A percentile compares a stretch with the other conserved stretches of the same genome.
Conservation (phyloP, 306 rosid genomes). For the Elaeagnus macrophylla region DNA sequence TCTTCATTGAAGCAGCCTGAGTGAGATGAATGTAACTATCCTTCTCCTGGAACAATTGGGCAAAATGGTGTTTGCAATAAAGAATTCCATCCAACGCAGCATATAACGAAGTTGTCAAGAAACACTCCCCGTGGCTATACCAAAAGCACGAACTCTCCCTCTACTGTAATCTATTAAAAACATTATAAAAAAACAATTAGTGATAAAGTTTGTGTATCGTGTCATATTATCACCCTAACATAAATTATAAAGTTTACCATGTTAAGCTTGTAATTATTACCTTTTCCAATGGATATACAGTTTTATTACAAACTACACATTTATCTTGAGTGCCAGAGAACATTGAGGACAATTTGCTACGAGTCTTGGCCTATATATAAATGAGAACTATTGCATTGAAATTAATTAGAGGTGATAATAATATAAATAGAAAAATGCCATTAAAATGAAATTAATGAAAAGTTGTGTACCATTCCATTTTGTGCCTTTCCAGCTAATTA, state of each 20-base stretch:
- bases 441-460: too few relatives aligned
- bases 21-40: conserved; percentile 56
- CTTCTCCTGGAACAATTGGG: conserved; percentile 74
- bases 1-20: conserved; percentile 49
- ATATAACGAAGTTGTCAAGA: conserved; percentile 46
- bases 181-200: too few relatives aligned
- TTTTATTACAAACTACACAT: conserved; percentile 63
- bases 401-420: too few relatives aligned
- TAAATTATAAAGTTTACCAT: too few relatives aligned
- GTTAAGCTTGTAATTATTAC: too few relatives aligned
- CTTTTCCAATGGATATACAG: conserved; percentile 75
- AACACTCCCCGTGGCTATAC: conserved; percentile 64
- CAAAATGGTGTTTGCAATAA: conserved; percentile 72
- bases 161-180: conserved; percentile 53
- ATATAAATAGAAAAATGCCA: too few relatives aligned
- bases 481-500: too few relatives aligned
- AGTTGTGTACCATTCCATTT: too few relatives aligned
- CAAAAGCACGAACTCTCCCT: conserved; percentile 70
- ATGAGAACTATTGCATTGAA: too few relatives aligned
- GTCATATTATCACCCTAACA: too few relatives aligned
- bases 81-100: conserved; percentile 69
- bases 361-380: conserved; percentile 35
- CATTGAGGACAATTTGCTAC: conserved; percentile 53
- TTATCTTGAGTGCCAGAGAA: conserved; percentile 82
- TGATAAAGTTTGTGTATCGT: too few relatives aligned